Evolutionary conservation across 208 protist genomes (phyloP), one percentile per base, ranked within the genome.

Genomic region (Leishmania major): DNA sequence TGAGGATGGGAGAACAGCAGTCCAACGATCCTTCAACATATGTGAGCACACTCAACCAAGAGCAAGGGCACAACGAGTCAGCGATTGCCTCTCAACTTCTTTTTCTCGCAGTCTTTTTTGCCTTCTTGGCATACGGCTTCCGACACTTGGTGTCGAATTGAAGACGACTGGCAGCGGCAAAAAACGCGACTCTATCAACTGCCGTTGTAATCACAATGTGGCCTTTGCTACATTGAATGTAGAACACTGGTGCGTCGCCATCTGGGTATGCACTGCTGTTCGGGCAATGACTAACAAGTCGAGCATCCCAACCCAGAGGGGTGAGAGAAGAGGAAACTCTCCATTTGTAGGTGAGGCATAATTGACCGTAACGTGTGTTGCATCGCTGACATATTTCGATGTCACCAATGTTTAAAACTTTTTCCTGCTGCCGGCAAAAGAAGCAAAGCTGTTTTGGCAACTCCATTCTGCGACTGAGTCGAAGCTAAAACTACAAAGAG

Each of bases 171-270:
- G 74, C 82, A 11, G 78, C 82, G 0, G 82, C 78, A 11, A 82
- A 86, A 53, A 86, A 82, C 17, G 82, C 82, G 3, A 82, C 47
- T 69, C 53, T 73, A 45, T 86, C 82, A 4, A 86, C 43, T 62
- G 82, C 82, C 0, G 82, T 86, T 11, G 82, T 86, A 0, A 86
- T 49, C 4, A 31, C 40, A 4, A 86, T 79, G 11, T 10, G 1
- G 0, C 55, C 55, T 51, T 86, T 86, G 13, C 37, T 35, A 31
- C 82, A 82, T 43, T 72, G 40, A 40, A 86, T 82, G 78, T 79
- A 86, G 55, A 86, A 86, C 2, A 86, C 51, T 31, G 82, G 82
- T 4, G 75, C 47, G 25, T 75, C 19, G 7, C 0, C 53, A 31
- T 79, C 64, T 35, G 82, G 82, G 59, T 82, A 86, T 2, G 70